phyloP scores from a whole-genome alignment of 2,329 filamentous ascomycete species.

The Neopestalotiopsis rosae region DNA sequence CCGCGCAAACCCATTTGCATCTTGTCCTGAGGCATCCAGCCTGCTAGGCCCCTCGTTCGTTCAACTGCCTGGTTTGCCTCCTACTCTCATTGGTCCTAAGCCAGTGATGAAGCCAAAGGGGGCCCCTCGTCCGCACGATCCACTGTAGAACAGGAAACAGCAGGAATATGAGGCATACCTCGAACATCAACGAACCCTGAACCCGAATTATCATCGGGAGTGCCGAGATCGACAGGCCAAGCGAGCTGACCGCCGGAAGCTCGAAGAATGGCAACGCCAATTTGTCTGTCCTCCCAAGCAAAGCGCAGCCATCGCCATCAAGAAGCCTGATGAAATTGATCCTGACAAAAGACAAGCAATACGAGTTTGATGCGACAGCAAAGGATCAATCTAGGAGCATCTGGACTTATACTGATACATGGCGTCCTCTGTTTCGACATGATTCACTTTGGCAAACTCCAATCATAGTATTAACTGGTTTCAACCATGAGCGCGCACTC shows the following conservation, averaged over 20 bases:
- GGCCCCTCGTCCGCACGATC: slow-evolving; percentile 29
- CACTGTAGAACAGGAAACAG: slow-evolving; percentile 27
- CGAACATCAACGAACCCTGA: slow-evolving; percentile 30
- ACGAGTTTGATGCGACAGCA: background rate
- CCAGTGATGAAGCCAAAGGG: slow-evolving; percentile 36
- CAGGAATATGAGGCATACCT: slow-evolving; percentile 37
- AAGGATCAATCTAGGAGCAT: background rate
- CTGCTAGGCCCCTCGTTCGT: background rate
- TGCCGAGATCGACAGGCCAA: slow-evolving; percentile 35
- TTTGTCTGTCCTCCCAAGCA: background rate
- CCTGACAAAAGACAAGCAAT: background rate
- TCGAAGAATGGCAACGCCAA: background rate
- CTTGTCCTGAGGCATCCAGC: background rate
- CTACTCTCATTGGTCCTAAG: slow-evolving; percentile 34
- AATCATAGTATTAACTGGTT: background rate
- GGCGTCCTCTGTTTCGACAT: background rate
- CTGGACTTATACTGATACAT: background rate
- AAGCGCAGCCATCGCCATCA: slow-evolving; percentile 15
- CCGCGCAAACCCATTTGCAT: background rate
- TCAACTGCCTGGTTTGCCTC: slow-evolving; percentile 20
- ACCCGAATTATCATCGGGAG: slow-evolving; percentile 31
- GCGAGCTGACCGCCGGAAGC: slow-evolving; percentile 27
- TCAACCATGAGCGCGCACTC: no score
- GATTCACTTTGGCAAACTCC: background rate
- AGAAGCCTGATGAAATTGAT: background rate